Conservation (phyloP, 1,284 basidiomycete species). For the Marasmius sp. region DNA sequence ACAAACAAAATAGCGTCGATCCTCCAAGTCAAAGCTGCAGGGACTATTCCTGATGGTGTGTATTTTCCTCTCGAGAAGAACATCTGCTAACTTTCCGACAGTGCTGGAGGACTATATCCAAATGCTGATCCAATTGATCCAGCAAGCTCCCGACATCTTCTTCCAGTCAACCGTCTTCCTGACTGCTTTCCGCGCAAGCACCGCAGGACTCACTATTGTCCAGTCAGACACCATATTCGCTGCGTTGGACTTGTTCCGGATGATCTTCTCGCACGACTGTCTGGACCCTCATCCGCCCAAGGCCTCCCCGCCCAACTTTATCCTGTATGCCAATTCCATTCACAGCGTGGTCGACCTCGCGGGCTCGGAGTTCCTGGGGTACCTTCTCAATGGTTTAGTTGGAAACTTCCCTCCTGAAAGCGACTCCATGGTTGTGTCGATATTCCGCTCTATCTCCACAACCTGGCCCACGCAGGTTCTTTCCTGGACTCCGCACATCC, state of each 20-base stretch:
- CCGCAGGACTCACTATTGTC: constrained; percentile 78
- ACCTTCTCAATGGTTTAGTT: constrained; percentile 78
- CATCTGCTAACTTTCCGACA: constrained; percentile 30
- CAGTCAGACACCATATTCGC: constrained; percentile 81
- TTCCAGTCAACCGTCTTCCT: constrained; percentile 78
- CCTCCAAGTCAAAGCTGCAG: constrained; percentile 64
- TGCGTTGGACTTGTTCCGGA: constrained; percentile 79
- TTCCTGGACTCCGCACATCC: constrained; percentile 69
- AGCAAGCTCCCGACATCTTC: constrained; percentile 72
- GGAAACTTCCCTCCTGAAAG: constrained; percentile 89
- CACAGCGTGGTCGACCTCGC: constrained; percentile 70
- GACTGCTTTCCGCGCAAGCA: constrained; percentile 70
- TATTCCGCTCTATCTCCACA: constrained; percentile 71
- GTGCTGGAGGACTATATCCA: constrained; percentile 96
- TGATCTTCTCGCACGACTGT: constrained; percentile 73
- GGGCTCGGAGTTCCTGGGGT: constrained; percentile 71
- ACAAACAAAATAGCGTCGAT: constrained; percentile 71
- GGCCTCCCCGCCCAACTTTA: constrained; percentile 59
- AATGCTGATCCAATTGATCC: constrained; percentile 71
- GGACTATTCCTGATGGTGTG: constrained; percentile 82
- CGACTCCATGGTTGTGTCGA: constrained; percentile 70
- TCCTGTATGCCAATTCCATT: constrained; percentile 67
- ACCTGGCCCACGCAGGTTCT: constrained; percentile 71
- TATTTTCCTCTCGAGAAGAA: neutral
- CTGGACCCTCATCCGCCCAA: constrained; percentile 42